Evolutionary conservation across 169 alveolate species (phyloP), one percentile per base, ranked within the genome.

Genomic region (Babesia microti): DNA sequence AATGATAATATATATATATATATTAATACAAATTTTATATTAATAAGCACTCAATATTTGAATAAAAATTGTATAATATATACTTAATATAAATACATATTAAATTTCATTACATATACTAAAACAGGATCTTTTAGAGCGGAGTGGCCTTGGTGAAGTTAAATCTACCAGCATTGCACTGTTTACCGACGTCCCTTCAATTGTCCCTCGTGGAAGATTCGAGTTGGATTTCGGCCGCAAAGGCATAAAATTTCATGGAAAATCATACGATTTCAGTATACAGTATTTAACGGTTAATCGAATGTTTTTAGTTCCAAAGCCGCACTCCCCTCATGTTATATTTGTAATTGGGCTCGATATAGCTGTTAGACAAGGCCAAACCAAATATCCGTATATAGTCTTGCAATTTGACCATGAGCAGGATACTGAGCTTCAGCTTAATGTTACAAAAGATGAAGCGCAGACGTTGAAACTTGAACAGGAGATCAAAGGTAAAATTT

Each of bases 201-300:
- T 89, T 41, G 94, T 91, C 11, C 98, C 98, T 15, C 85, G 98
- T 55, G 98, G 98, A 7, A 87, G 95, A 53, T 91, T 85, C 59
- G 93, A 86, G 39, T 70, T 94, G 36, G 94, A 89, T 53, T 79
- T 94, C 66, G 86, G 89, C 39, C 59, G 84, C 14, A 70, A 75
- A 50, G 83, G 89, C 26, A 73, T 91, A 60, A 91, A 91, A 55
- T 80, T 92, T 14, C 97, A 91, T 63, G 98, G 98, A 3, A 89
- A 89, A 70, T 82, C 97, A 5, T 89, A 89, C 74, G 97, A 94
- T 59, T 92, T 91, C 70, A 90, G 93, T 46, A 78, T 92, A 43
- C 79, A 70, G 32, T 89, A 79, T 72, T 82, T 86, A 35, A 92
- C 87, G 63, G 89, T 94, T 15, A 73, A 79, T 37, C 73, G 91